Base-by-base conservation (phyloP, 2,329 filamentous ascomycete species). In the Chaetomiaceae sp. region DNA sequence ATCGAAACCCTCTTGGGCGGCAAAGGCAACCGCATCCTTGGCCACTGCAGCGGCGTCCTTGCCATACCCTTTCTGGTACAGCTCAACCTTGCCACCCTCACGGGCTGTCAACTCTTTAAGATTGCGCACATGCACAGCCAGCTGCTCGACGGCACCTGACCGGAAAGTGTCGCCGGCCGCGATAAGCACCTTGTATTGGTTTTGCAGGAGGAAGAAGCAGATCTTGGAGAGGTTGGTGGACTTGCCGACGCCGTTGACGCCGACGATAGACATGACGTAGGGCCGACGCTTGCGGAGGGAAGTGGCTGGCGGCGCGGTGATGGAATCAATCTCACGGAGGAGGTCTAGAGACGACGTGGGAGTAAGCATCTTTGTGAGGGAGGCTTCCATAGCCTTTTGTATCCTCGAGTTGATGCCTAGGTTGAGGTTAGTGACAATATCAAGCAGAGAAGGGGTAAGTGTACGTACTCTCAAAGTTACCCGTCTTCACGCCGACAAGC, bases 191-290 rank as follows among this genome's bases (percentile, higher is more conserved):
- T 88, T 88, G 76, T 96, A 95, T 68, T 95, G 91, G 76, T 99
- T 99, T 71, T 99, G 92, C 29, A 99, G 78, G 33, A 99, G 78
- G 75, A 99, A 99, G 73, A 94, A 99, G 70, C 91, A 95, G 61
- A 99, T 96, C 72, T 99, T 99, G 70, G 89, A 92, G 33, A 99
- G 78, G 67, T 96, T 97, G 48, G 94, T 99, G 14, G 91, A 96
- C 74, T 99, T 99, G 66, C 94, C 94, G 33, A 99, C 94, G 49
- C 94, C 94, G 69, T 99, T 99, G 67, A 99, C 94, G 57, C 94
- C 94, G 38, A 99, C 94, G 57, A 99, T 96, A 53, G 90, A 96
- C 67, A 99, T 95, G 64, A 97, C 92, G 67, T 97, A 99, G 38
- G 94, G 94, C 4, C 94, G 86, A 18, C 80, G 71, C 55, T 79